Evolutionary conservation across 2,329 filamentous ascomycete genomes (phyloP).

Genomic region (Tricladium varicosporioides): DNA sequence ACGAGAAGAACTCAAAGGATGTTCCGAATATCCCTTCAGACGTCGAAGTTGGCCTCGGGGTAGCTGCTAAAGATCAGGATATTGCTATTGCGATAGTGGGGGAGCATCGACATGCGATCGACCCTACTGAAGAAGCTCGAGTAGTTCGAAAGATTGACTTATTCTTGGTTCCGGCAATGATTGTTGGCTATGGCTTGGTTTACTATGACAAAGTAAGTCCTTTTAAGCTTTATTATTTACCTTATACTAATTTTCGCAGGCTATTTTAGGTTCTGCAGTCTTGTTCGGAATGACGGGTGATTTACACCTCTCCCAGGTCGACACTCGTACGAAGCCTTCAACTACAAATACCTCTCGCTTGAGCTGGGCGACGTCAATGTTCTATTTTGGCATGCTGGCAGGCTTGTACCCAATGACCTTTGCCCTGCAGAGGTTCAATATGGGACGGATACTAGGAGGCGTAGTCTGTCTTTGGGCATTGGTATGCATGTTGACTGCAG

Average conservation of each 20-base stretch:
- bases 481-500: constrained; percentile 67
- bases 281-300: constrained; percentile 76
- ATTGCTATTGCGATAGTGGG: constrained; percentile 31
- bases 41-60: neutral
- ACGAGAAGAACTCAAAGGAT: too few relatives aligned
- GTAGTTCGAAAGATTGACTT: constrained; percentile 66
- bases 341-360: constrained; percentile 65
- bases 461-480: constrained; percentile 65
- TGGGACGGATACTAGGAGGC: constrained; percentile 60
- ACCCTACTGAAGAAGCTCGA: constrained; percentile 51
- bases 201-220: constrained; percentile 60
- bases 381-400: constrained; percentile 77
- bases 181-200: constrained; percentile 62
- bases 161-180: constrained; percentile 68
- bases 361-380: constrained; percentile 74
- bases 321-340: constrained; percentile 47
- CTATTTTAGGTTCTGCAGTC: constrained; percentile 69
- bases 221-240: neutral
- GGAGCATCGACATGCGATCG: constrained; percentile 33
- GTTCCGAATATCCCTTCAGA: neutral
- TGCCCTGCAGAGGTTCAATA: constrained; percentile 64
- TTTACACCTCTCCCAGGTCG: constrained; percentile 55
- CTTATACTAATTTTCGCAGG: constrained; percentile 38
- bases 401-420: constrained; percentile 74
- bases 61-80: constrained; percentile 16